Evolutionary conservation across 108 stramenopile species (phyloP), one percentile per base, ranked within the genome.

Genomic region (Schizochytrium sp.): DNA sequence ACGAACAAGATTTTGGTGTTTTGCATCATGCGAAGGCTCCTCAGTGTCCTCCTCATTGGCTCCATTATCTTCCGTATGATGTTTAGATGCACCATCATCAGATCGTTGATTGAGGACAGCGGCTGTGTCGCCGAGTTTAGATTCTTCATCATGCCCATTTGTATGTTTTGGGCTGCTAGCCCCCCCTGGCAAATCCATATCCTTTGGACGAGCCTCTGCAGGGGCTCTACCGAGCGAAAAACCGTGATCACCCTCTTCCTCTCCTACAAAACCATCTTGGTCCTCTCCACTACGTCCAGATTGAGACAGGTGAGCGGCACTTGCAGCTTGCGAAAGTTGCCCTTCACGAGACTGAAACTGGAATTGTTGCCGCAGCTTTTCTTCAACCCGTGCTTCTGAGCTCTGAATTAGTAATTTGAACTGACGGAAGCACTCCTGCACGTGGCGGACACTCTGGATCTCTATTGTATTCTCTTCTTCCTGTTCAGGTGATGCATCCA

Each of bases 361-460:
- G 28, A 69, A 69, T 44, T 69, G 64, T 8, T 17, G 12, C 3
- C 40, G 46, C 0, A 44, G 53, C n/a, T 8, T 4, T 28, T 69
- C 87, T 64, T 60, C 56, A 89, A 83, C 55, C n/a, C 87, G 72
- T 44, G 55, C 91, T 56, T 87, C 88, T 49, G 64, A 72, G 53
- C 92, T 91, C 50, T 46, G 61, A 4, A 94, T 46, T n/a, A 93
- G 40, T 19, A 47, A 40, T 90, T 94, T 94, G 90, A 94, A 92
- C 42, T 93, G 93, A 1, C 61, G 89, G 59, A 93, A 93, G 46
- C 93, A 59, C 93, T 95, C 94, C 28, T 89, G 72, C 93, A 94
- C 94, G 61, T 94, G 90, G 28, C 94, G 93, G 44, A 94, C 94
- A 61, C 73, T 88, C 45, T 93, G 57, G 3, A 95, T 49, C 3